These are phyloP conservation scores for Alternaria sp. DNA, from an alignment of 2,329 filamentous ascomycete genomes.

Conservation along the genomic window DNA sequence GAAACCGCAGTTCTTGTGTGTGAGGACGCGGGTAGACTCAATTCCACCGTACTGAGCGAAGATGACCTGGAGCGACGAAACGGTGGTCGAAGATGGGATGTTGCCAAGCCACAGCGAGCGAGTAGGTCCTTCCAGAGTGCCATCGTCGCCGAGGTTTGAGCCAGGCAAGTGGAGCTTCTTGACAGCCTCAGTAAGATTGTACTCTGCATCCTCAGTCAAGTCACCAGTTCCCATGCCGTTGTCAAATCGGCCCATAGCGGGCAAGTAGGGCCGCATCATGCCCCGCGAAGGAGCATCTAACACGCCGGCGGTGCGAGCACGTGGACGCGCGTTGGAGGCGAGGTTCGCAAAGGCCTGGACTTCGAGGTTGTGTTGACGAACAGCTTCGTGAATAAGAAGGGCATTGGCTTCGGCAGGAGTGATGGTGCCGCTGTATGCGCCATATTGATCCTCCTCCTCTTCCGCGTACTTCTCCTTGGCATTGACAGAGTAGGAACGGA, in stretches of 20 bases:
- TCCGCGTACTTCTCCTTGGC: conserved; percentile 97
- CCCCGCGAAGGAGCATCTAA: conserved; percentile 76
- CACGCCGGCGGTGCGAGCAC: conserved; percentile 90
- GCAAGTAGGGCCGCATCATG: conserved; percentile 73
- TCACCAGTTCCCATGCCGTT: conserved; percentile 78
- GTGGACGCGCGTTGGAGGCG: conserved; percentile 79
- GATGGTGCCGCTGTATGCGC: conserved; percentile 64
- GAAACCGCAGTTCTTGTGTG: conserved; percentile 98
- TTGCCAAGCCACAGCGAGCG: conserved; percentile 96
- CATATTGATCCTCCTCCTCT: conserved; percentile 78
- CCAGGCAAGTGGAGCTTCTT: conserved; percentile 68
- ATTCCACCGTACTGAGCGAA: conserved; percentile 94
- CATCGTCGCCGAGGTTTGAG: conserved; percentile 75
- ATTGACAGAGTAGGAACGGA: conserved; percentile 97
- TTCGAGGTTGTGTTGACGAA: conserved; percentile 89
- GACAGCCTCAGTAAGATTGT: conserved; percentile 80
- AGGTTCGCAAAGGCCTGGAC: conserved; percentile 92
- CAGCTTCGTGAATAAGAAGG: conserved; percentile 70
- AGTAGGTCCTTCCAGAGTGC: conserved; percentile 84
- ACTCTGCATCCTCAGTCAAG: conserved; percentile 77
- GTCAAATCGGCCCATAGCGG: conserved; percentile 62
- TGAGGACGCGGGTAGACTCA: conserved; percentile 88
- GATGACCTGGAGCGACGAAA: conserved; percentile 91
- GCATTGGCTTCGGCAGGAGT: conserved; percentile 67
- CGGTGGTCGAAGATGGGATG: conserved; percentile 95